phyloP scores from a whole-genome alignment of 495 filamentous ascomycete species.

The Aspergillus saccharolyticus region DNA sequence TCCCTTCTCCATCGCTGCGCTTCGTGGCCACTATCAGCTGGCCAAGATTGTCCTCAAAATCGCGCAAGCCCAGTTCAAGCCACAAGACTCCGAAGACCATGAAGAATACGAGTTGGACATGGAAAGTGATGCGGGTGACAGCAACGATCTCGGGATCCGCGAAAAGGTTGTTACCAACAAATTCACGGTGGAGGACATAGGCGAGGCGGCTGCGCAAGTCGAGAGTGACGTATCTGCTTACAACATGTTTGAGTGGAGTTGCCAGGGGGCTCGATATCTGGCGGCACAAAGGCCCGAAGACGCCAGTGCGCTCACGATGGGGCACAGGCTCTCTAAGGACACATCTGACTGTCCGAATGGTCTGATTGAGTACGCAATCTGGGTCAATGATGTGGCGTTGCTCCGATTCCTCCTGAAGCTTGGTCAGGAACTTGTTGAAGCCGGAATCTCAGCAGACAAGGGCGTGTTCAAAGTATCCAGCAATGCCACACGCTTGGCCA shows the following conservation, averaged over 20 bases:
- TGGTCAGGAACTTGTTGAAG: constrained; percentile 24
- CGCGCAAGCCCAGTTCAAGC: constrained; percentile 57
- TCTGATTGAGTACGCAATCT: constrained; percentile 16
- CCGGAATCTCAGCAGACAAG: constrained; percentile 17
- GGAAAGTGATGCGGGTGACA: constrained; percentile 18
- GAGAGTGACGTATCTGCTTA: constrained; percentile 53
- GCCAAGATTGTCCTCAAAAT: constrained; percentile 65
- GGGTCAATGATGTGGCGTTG: constrained; percentile 19
- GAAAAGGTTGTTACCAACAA: constrained; percentile 49
- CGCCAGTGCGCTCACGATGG: background rate
- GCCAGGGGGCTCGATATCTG: constrained; percentile 23
- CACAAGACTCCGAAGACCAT: constrained; percentile 27
- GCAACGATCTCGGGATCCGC: constrained; percentile 40
- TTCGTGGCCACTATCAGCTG: constrained; percentile 54
- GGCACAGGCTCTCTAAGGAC: background rate
- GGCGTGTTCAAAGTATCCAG: constrained; percentile 18
- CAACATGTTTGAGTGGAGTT: constrained; percentile 34
- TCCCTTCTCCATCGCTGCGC: constrained; percentile 61
- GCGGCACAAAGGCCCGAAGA: background rate
- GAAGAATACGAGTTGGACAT: constrained; percentile 17
- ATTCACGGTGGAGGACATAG: constrained; percentile 69
- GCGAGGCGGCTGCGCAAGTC: constrained; percentile 56
- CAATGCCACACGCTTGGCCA: constrained; percentile 33
- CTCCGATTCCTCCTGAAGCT: constrained; percentile 44
- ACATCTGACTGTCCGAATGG: background rate